Conservation (phyloP, 164 flowering plant genomes). For the Magnolia kwangsiensis region DNA sequence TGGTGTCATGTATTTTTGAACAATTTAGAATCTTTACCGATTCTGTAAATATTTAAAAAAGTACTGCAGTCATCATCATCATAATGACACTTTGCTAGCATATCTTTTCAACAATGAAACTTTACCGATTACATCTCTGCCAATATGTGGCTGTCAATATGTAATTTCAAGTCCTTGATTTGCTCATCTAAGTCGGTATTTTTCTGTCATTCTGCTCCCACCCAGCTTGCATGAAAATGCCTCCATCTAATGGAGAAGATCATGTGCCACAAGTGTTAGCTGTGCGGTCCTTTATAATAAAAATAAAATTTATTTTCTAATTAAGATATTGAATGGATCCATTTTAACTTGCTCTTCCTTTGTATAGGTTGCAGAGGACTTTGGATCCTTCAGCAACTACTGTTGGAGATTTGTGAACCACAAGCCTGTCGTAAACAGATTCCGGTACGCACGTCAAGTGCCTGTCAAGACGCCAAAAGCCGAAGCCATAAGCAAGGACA, state of each 20-base stretch:
- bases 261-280: neutral
- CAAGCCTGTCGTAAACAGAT: conserved; percentile 55
- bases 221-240: neutral
- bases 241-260: neutral
- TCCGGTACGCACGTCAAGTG: conserved; percentile 66
- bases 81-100: too few relatives aligned
- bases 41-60: too few relatives aligned
- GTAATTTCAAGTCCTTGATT: neutral
- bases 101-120: too few relatives aligned
- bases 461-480: conserved; percentile 90
- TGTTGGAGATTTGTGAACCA: conserved; percentile 82
- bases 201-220: neutral
- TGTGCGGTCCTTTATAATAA: neutral
- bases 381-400: conserved; percentile 78
- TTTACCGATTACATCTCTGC: neutral
- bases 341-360: neutral
- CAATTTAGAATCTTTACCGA: too few relatives aligned
- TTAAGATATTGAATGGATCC: neutral
- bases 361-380: conserved; percentile 64
- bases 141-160: neutral
- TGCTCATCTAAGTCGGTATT: neutral
- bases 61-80: too few relatives aligned
- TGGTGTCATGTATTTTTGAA: too few relatives aligned
- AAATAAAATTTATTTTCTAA: too few relatives aligned
- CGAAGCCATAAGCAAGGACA: conserved; percentile 76